phyloP scores from a whole-genome alignment of 2,329 filamentous ascomycete genomes.

The Calycina herbarum region DNA sequence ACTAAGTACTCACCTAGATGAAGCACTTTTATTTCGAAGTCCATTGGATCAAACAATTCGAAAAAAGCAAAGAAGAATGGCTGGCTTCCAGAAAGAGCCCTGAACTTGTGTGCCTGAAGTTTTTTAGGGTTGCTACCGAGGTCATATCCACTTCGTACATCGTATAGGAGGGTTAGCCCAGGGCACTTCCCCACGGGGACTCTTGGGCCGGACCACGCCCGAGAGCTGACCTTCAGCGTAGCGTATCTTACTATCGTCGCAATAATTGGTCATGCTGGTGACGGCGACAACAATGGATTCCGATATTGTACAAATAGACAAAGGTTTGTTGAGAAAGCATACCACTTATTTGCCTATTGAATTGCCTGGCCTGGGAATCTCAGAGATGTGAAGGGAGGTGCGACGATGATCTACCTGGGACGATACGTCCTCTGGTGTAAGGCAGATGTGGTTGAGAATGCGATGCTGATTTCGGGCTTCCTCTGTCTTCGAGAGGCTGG shows the following conservation, averaged over 20 bases:
- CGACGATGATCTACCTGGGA: too few species aligned
- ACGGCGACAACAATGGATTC: neutral
- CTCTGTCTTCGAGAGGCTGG: too few species aligned
- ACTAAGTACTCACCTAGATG: too few species aligned
- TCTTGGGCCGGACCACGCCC: neutral
- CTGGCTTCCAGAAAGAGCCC: too few species aligned
- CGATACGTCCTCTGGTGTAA: too few species aligned
- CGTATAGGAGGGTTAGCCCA: neutral
- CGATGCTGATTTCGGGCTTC: too few species aligned
- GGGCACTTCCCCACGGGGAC: neutral
- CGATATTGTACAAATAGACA: neutral
- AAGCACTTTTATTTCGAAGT: too few species aligned
- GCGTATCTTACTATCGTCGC: neutral
- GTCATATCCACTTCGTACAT: neutral
- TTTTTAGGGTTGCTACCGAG: neutral
- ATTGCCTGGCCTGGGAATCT: neutral
- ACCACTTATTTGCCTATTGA: neutral
- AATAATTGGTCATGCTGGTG: neutral
- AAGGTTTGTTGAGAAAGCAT: neutral
- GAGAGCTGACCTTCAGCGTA: neutral
- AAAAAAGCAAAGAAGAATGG: too few species aligned
- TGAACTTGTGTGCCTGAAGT: neutral
- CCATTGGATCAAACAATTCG: too few species aligned
- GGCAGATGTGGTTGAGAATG: too few species aligned
- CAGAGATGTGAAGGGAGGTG: neutral